phyloP scores from a whole-genome alignment of 768 basidiomycete genomes.

The Mycena polygramma region DNA sequence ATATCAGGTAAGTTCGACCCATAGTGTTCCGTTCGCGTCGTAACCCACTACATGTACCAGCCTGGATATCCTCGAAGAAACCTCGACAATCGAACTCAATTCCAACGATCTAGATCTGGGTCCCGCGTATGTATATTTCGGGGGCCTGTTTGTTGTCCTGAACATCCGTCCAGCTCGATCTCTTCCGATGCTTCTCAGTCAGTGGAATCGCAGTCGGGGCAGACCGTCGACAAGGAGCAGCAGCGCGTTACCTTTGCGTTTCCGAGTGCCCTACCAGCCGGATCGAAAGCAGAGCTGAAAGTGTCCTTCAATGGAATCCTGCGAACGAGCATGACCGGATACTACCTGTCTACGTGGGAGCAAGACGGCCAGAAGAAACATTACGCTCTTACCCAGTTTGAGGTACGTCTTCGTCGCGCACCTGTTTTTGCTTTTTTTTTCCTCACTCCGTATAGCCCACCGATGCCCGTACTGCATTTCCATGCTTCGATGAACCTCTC shows the following conservation, averaged over 20 bases:
- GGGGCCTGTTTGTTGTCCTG: not conserved
- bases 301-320: conserved; percentile 80
- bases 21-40: not conserved
- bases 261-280: conserved; percentile 68
- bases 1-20: conserved; percentile 66
- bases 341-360: conserved; percentile 80
- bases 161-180: conserved; percentile 52
- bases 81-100: conserved; percentile 76
- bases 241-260: conserved; percentile 79
- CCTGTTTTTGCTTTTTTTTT: conserved; percentile 1
- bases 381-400: conserved; percentile 92
- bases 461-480: conserved; percentile 85
- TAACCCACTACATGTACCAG: conserved; percentile 52
- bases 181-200: conserved; percentile 66
- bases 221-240: conserved; percentile 67
- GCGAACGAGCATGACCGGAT: conserved; percentile 82
- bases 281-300: conserved; percentile 77
- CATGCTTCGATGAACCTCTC: conserved; percentile 94
- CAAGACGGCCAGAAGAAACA: conserved; percentile 72
- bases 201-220: conserved; percentile 59
- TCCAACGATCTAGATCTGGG: conserved; percentile 70
- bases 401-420: conserved; percentile 57
- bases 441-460: conserved; percentile 70
- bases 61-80: conserved; percentile 73
- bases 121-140: conserved; percentile 54